Evolutionary conservation across 306 rosid genomes (phyloP).

Genomic region (Acacia confusa): DNA sequence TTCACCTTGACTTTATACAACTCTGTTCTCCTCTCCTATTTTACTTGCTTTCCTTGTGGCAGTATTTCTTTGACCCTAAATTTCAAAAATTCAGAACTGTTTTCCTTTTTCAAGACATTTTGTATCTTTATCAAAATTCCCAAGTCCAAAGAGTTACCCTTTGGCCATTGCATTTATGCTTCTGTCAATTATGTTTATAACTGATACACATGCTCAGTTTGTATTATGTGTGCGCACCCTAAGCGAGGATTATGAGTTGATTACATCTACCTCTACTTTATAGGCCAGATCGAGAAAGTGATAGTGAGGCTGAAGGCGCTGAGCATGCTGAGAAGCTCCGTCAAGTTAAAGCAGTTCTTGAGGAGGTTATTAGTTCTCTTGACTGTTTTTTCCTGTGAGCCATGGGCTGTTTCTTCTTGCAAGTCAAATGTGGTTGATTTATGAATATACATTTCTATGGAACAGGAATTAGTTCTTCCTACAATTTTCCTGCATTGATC

Average conservation of each 20-base stretch:
- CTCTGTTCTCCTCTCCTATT: background rate
- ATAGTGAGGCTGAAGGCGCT: slow-evolving; percentile 90
- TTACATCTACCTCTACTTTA: slow-evolving; percentile 33
- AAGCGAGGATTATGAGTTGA: slow-evolving; percentile 27
- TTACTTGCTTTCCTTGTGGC: background rate
- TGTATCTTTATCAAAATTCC: background rate
- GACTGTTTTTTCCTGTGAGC: background rate
- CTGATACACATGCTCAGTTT: background rate
- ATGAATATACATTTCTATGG: slow-evolving; percentile 5
- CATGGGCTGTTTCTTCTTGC: slow-evolving; percentile 6
- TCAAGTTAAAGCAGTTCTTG: slow-evolving; percentile 98
- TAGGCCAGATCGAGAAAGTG: slow-evolving; percentile 94
- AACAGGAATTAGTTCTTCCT: background rate
- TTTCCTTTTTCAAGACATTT: background rate
- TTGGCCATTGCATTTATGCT: slow-evolving; percentile 8
- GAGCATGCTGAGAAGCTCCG: slow-evolving; percentile 97
- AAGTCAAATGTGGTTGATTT: slow-evolving; percentile 10
- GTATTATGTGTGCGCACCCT: slow-evolving; percentile 1
- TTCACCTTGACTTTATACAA: background rate
- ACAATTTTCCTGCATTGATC: background rate
- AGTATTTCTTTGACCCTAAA: background rate
- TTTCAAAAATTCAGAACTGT: background rate
- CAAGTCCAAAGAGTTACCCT: background rate
- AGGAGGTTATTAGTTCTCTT: slow-evolving; percentile 68
- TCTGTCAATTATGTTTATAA: slow-evolving; percentile 14